phyloP scores from a whole-genome alignment of 352 stramenopile genomes.

The Phytophthora pinifolia region DNA sequence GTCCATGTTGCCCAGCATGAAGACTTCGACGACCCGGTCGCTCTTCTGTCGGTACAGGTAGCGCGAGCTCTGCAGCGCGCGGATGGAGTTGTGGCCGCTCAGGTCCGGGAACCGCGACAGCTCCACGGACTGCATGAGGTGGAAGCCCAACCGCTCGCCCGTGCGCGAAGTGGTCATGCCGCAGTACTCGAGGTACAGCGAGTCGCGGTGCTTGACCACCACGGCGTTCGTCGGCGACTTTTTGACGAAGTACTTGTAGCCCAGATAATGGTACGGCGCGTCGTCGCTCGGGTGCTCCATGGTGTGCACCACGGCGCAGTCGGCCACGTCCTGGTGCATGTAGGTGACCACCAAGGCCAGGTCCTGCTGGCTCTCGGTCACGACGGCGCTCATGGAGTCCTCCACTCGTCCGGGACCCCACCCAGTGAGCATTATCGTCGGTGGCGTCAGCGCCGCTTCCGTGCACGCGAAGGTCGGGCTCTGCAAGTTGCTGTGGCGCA shows the following conservation, averaged over 20 bases:
- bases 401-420: conserved; percentile 41
- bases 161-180: conserved; percentile 34
- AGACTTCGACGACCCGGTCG: conserved; percentile 50
- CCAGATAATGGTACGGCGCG: conserved; percentile 46
- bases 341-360: conserved; percentile 52
- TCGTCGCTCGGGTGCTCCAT: conserved; percentile 50
- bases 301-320: conserved; percentile 51
- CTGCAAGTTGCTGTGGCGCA: conserved; percentile 25
- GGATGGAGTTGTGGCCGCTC: conserved; percentile 41
- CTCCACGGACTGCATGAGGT: conserved; percentile 46
- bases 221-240: conserved; percentile 30
- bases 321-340: conserved; percentile 54
- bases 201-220: conserved; percentile 35
- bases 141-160: conserved; percentile 42
- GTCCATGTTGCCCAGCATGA: conserved; percentile 43
- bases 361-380: conserved; percentile 47
- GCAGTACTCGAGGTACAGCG: conserved; percentile 44
- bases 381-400: conserved; percentile 50
- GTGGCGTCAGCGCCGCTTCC: conserved; percentile 20
- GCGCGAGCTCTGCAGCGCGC: conserved; percentile 42
- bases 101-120: conserved; percentile 44
- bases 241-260: conserved; percentile 66
- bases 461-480: conserved; percentile 24
- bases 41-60: conserved; percentile 56
- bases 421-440: conserved; percentile 36